Base-by-base conservation (phyloP, 495 filamentous ascomycete species). In the Lepraria neglecta region DNA sequence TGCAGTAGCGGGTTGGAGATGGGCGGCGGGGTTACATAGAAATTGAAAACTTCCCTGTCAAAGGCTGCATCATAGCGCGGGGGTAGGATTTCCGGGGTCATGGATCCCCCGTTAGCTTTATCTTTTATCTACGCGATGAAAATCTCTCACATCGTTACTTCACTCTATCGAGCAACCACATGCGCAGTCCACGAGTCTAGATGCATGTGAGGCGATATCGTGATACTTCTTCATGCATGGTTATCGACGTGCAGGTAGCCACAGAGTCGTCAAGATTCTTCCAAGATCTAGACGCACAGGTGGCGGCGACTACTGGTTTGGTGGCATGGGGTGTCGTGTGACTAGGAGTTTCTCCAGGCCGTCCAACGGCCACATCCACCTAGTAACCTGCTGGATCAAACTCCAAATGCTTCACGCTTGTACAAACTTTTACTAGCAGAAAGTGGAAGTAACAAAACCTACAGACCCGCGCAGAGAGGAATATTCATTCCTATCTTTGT, bases 151-250 rank as follows among this genome's bases (percentile, higher is more conserved):
- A 43, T 24, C 19, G 15, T 65, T 62, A 65, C 53, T 35, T 58
- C 53, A 65, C 43, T 60, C 35, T 51, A 65, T 62, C 59, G 63
- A 65, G 63, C 51, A 52, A 63, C 35, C 30, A 51, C 30, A 58
- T 58, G 45, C 43, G 54, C 6, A 47, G 6, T 24, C 3, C 15
- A 38, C 35, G n/a, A 28, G 47, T 19, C 47, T 10, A 33, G 58
- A 53, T 27, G 17, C 17, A 42, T 53, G 24, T 43, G 33, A 38
- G 45, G 33, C n/a, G 15, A 52, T 52, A 24, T 19, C 28, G 27
- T 52, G 14, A 27, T 52, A 38, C 35, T n/a, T 52, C 14, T n/a
- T 52, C 48, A 52, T 31, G 48, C 48, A 9, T 52, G 48, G 15
- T 52, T n/a, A 52, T 52, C 24, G 5, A 15, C 27, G 9, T 52